These are phyloP conservation scores for Penicillium macrosclerotiorum DNA, from an alignment of 495 filamentous ascomycete species.

Conservation along the genomic window DNA sequence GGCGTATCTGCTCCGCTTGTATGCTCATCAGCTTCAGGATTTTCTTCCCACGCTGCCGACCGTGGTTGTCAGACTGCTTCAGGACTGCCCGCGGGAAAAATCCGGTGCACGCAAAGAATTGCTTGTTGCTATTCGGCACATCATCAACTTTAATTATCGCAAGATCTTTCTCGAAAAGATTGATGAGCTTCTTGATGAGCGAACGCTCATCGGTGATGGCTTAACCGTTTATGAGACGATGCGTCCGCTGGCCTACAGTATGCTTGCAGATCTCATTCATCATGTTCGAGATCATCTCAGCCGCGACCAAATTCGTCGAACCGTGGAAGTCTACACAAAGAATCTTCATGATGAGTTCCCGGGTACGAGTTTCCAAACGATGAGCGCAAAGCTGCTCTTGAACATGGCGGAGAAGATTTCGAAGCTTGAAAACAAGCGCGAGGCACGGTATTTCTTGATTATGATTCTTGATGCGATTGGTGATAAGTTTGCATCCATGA, in stretches of 20 bases:
- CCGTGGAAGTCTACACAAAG: slow-evolving; percentile 94
- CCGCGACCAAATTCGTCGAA: slow-evolving; percentile 86
- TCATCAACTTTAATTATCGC: slow-evolving; percentile 98
- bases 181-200: slow-evolving; percentile 89
- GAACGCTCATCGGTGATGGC: slow-evolving; percentile 91
- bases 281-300: slow-evolving; percentile 85
- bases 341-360: slow-evolving; percentile 96
- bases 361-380: slow-evolving; percentile 98
- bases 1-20: slow-evolving; percentile 87
- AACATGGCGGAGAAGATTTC: slow-evolving; percentile 99
- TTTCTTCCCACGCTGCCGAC: slow-evolving; percentile 85
- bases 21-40: slow-evolving; percentile 82
- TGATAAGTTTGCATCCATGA: slow-evolving; percentile 98
- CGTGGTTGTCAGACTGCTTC: slow-evolving; percentile 86
- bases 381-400: slow-evolving; percentile 95
- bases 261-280: slow-evolving; percentile 97
- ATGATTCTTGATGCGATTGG: slow-evolving; percentile 97
- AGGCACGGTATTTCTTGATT: slow-evolving; percentile 92
- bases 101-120: slow-evolving; percentile 92
- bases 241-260: slow-evolving; percentile 94
- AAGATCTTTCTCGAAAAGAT: slow-evolving; percentile 95
- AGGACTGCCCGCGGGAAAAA: slow-evolving; percentile 92
- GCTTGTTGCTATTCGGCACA: slow-evolving; percentile 93
- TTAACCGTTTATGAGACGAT: slow-evolving; percentile 95
- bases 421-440: slow-evolving; percentile 81